Evolutionary conservation across 2,329 filamentous ascomycete genomes (phyloP).

Genomic region (Chaetomiaceae sp.): DNA sequence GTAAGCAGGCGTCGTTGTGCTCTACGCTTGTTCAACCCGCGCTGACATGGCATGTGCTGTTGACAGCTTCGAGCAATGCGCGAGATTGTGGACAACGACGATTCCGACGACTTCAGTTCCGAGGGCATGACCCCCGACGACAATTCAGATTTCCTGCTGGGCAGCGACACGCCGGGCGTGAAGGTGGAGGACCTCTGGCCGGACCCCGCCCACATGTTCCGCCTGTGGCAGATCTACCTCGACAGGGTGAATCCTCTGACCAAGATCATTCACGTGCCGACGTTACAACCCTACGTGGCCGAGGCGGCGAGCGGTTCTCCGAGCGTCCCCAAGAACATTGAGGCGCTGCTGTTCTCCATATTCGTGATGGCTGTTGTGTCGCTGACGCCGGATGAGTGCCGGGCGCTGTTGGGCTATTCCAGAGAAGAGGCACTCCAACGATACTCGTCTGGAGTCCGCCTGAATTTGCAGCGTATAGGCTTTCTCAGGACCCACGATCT

Average conservation of each 20-base stretch:
- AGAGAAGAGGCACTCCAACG: slow-evolving; percentile 45
- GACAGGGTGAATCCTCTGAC: slow-evolving; percentile 69
- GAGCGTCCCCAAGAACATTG: slow-evolving; percentile 50
- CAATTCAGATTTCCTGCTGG: slow-evolving; percentile 45
- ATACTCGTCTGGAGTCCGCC: slow-evolving; percentile 47
- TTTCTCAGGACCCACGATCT: slow-evolving; percentile 56
- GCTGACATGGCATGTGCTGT: neutral
- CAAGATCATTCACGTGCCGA: slow-evolving; percentile 67
- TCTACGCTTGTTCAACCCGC: no score
- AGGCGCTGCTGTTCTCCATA: slow-evolving; percentile 59
- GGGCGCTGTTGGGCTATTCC: slow-evolving; percentile 43
- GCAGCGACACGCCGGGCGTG: slow-evolving; percentile 33
- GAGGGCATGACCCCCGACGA: slow-evolving; percentile 47
- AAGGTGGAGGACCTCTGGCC: slow-evolving; percentile 54
- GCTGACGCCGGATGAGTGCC: slow-evolving; percentile 50
- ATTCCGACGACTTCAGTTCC: slow-evolving; percentile 38
- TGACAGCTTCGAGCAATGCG: slow-evolving; percentile 51
- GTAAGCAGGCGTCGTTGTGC: slow-evolving; percentile 34
- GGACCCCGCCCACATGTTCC: slow-evolving; percentile 57
- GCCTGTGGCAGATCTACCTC: slow-evolving; percentile 68
- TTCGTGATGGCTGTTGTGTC: slow-evolving; percentile 56
- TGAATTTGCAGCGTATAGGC: slow-evolving; percentile 44
- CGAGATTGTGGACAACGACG: slow-evolving; percentile 51
- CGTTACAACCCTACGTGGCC: slow-evolving; percentile 58
- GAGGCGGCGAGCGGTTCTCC: slow-evolving; percentile 53